Evolutionary conservation across 768 basidiomycete species (phyloP).

Genomic region (Phaffia tasmanica): DNA sequence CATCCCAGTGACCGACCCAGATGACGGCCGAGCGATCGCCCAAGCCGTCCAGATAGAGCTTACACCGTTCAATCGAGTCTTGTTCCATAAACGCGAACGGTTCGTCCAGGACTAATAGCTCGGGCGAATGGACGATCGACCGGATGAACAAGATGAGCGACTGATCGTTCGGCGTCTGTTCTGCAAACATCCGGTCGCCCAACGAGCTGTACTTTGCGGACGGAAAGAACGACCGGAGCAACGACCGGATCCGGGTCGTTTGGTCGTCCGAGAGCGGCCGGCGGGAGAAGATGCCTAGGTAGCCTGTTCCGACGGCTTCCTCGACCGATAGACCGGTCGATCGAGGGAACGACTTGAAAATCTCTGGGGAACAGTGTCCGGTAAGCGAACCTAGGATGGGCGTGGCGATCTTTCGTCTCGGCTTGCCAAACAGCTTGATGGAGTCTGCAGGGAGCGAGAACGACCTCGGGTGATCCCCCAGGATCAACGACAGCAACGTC

Average conservation of each 20-base stretch:
- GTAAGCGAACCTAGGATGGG: constrained; percentile 33
- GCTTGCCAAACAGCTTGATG: constrained; percentile 52
- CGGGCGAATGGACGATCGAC: constrained; percentile 63
- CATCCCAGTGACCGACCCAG: constrained; percentile 24
- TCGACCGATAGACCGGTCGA: constrained; percentile 48
- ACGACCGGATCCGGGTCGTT: constrained; percentile 44
- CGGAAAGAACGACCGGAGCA: constrained; percentile 59
- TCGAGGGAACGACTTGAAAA: constrained; percentile 75
- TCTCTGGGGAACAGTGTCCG: constrained; percentile 71
- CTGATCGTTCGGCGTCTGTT: constrained; percentile 63
- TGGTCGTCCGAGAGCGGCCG: constrained; percentile 43
- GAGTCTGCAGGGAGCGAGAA: constrained; percentile 53
- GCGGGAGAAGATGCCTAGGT: constrained; percentile 67
- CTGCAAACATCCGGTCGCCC: constrained; percentile 45
- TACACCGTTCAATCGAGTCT: constrained; percentile 55
- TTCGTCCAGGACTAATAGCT: constrained; percentile 76
- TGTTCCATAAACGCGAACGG: constrained; percentile 88
- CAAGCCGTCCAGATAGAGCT: constrained; percentile 50
- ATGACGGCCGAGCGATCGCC: constrained; percentile 18
- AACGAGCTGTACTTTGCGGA: constrained; percentile 1
- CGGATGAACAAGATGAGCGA: constrained; percentile 71
- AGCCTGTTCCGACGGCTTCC: constrained; percentile 78
- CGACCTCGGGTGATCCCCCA: constrained; percentile 91
- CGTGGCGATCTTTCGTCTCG: constrained; percentile 58
- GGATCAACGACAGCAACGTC: constrained; percentile 75